phyloP scores from a whole-genome alignment of 2,329 filamentous ascomycete genomes.

The Penicillium occitanis region DNA sequence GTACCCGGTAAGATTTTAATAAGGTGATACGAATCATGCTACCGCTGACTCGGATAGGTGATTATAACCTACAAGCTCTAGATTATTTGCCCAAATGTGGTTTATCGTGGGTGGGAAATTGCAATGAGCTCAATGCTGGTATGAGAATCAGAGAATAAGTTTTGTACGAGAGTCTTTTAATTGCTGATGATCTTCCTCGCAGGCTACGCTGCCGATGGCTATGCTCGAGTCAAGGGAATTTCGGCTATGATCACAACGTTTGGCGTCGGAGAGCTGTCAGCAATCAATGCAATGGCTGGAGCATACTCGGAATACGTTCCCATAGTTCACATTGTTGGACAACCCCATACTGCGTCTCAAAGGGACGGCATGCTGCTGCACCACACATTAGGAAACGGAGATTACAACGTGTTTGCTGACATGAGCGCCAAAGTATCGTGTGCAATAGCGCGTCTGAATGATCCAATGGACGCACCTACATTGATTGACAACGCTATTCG shows the following conservation, averaged over 20 bases:
- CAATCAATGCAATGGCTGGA: constrained; percentile 72
- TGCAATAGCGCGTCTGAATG: constrained; percentile 50
- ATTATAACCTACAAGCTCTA: constrained; percentile 67
- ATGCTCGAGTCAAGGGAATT: constrained; percentile 68
- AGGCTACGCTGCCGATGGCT: constrained; percentile 73
- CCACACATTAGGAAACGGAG: constrained; percentile 66
- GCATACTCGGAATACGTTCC: constrained; percentile 71
- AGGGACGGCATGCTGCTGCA: constrained; percentile 53
- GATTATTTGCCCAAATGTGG: constrained; percentile 58
- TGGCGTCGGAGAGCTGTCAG: constrained; percentile 67
- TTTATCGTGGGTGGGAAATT: constrained; percentile 61
- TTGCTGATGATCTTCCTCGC: background rate
- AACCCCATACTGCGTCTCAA: constrained; percentile 49
- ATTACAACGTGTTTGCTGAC: constrained; percentile 53
- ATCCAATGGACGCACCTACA: constrained; percentile 48
- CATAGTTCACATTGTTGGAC: constrained; percentile 62
- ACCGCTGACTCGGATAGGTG: constrained; percentile 36
- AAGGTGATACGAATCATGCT: constrained; percentile 6
- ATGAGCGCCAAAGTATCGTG: constrained; percentile 54
- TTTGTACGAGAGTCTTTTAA: background rate
- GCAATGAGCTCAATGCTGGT: constrained; percentile 62
- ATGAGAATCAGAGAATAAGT: constrained; percentile 22
- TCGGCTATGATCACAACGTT: constrained; percentile 70
- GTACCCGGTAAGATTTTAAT: constrained; percentile 53
- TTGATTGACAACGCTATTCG: constrained; percentile 54